These are phyloP conservation scores for Diaporthe sp. DNA, from an alignment of 2,329 filamentous ascomycete genomes.

Conservation along the genomic window DNA sequence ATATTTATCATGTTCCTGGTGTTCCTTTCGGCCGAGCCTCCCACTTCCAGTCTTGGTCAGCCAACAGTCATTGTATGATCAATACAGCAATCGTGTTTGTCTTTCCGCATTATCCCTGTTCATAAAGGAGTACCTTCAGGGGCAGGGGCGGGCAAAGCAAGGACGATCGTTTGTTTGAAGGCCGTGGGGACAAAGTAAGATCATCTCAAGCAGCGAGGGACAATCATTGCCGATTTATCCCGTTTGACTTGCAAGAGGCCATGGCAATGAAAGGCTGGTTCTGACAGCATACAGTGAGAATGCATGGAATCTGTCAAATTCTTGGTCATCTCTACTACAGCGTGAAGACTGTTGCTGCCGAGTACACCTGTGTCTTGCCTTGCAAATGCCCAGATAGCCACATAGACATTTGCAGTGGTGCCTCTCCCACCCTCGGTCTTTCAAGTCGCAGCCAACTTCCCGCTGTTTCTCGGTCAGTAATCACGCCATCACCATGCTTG, in stretches of 20 bases:
- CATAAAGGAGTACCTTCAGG: background rate
- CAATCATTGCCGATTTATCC: too few species aligned
- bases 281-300: background rate
- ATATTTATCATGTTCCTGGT: background rate
- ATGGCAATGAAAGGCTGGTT: background rate
- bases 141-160: background rate
- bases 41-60: background rate
- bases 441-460: background rate
- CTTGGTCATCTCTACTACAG: background rate
- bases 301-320: background rate
- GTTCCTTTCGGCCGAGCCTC: background rate
- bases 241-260: background rate
- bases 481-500: background rate
- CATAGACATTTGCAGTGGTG: background rate
- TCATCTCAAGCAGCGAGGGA: background rate
- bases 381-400: slow-evolving; percentile 5
- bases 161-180: background rate
- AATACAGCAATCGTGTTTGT: background rate
- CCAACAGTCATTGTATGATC: background rate
- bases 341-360: slow-evolving; percentile 5
- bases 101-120: background rate
- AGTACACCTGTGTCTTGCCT: background rate
- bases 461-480: background rate
- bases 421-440: background rate
- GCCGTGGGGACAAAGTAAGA: background rate